Conservation (phyloP, 2,329 filamentous ascomycete species). For the Sphaerulina vaccinii region DNA sequence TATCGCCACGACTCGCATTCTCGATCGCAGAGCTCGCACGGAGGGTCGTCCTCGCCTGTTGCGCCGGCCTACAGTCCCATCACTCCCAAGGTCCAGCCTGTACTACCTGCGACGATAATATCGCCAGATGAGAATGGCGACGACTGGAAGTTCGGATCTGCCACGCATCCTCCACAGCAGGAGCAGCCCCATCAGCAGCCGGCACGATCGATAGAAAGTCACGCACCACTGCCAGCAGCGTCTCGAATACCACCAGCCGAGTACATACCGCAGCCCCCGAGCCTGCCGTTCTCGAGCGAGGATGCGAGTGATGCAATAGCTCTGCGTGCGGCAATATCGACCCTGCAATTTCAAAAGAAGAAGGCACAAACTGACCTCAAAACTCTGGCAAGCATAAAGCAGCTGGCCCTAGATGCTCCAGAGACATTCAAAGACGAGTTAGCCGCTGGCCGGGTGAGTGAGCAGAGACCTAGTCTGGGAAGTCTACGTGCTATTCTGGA, state of each 20-base stretch:
- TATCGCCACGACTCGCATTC: background rate
- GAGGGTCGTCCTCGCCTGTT: conserved; percentile 22
- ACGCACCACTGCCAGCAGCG: conserved; percentile 9
- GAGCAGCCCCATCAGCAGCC: conserved; percentile 5
- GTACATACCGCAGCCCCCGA: conserved; percentile 45
- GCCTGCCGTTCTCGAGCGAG: conserved; percentile 48
- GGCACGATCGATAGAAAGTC: background rate
- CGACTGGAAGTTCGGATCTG: conserved; percentile 21
- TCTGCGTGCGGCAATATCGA: conserved; percentile 77
- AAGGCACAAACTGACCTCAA: conserved; percentile 75
- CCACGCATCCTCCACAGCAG: background rate
- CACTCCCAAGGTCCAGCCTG: conserved; percentile 36
- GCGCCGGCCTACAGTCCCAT: conserved; percentile 37
- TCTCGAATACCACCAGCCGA: conserved; percentile 25
- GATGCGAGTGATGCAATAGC: conserved; percentile 84
- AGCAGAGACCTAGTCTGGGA: conserved; percentile 34
- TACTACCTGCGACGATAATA: conserved; percentile 27
- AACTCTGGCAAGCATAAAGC: conserved; percentile 66
- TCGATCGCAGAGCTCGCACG: conserved; percentile 1
- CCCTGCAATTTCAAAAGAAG: conserved; percentile 81
- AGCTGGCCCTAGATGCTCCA: conserved; percentile 68
- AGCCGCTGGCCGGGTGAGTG: conserved; percentile 53
- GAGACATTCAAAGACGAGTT: conserved; percentile 70
- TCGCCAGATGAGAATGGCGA: conserved; percentile 23
- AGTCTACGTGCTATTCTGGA: conserved; percentile 40